Evolutionary conservation across 2,329 filamentous ascomycete genomes (phyloP), one percentile per base, ranked within the genome.

Genomic region (Cladosporium velox): DNA sequence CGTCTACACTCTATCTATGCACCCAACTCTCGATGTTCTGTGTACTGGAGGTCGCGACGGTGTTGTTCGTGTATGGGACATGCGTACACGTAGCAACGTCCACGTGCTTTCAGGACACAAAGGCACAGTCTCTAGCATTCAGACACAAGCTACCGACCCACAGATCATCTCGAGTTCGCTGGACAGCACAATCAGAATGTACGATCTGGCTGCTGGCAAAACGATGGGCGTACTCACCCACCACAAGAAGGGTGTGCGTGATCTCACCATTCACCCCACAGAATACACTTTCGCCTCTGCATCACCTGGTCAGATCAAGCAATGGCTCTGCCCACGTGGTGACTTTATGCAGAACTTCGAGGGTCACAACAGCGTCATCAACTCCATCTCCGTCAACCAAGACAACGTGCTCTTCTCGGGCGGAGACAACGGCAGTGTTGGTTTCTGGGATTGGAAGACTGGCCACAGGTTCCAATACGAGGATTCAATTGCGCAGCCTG

Each of bases 311-410:
- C 93, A 91, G 76, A 97, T 99, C 81, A 99, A 99, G 83, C 95
- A 99, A 81, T 99, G 95, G 94, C 97, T 98, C 78, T 98, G 93
- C 72, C 96, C 96, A 1, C 93, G 97, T 77, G 96, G 94, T 44
- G 92, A 92, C 18, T 98, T 99, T 77, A 99, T 99, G 95, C 93
- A 97, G 79, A 98, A 98, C 77, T 98, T 98, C 74, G 92, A 97
- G 52, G 94, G 94, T 4, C 94, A 98, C 75, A 97, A 97, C 74
- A 88, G 92, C 67, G 96, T 99, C 77, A 94, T 99, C 82, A 99
- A 99, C 80, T 93, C 93, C 0, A 82, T 99, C 55, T 87, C 92
- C 52, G 93, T 95, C 35, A 99, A 99, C 77, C 91, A 96, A 74
- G 92, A 97, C 77, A 95, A 97, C 73, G 92, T 98, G 18, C 80